A percentile compares a stretch with the other conserved stretches of the same genome.
Conservation (phyloP, 331 rosid species). For the Cydonia oblonga region DNA sequence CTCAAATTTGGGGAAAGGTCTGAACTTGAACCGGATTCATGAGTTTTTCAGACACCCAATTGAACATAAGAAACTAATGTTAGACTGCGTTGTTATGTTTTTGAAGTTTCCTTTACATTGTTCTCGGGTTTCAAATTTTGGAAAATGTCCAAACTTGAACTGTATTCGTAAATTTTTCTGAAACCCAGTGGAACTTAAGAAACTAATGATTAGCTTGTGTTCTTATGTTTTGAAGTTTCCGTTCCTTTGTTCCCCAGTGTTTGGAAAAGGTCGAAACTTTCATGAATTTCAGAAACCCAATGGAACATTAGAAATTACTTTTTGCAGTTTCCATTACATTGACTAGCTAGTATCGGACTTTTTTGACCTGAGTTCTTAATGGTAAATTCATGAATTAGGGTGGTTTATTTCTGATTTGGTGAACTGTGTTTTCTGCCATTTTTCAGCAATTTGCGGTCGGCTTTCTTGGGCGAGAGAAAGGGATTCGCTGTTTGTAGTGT, state of each 20-base stretch:
- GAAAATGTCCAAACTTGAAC: neutral
- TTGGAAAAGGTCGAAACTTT: neutral
- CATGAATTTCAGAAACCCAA: neutral
- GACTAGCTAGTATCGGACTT: too few species aligned
- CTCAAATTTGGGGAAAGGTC: neutral
- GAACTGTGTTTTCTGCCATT: constrained; percentile 10
- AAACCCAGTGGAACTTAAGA: neutral
- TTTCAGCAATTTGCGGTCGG: constrained; percentile 74
- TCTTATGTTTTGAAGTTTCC: neutral
- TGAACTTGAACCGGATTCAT: neutral
- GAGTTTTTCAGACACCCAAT: neutral
- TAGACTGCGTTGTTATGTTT: neutral
- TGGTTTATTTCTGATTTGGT: neutral
- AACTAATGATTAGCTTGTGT: neutral
- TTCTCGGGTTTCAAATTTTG: neutral
- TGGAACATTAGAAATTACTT: neutral
- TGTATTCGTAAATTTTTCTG: neutral
- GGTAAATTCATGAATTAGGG: too few species aligned
- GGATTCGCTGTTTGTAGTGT: constrained; percentile 27
- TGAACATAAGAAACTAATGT: neutral
- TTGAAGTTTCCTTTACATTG: neutral
- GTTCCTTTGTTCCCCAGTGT: neutral
- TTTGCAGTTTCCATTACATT: too few species aligned
- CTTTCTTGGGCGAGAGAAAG: constrained; percentile 56
- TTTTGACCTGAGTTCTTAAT: too few species aligned